These are phyloP conservation scores for Acanthamoeba culbertsoni DNA, from an alignment of 208 protist genomes.

Conservation along the genomic window DNA sequence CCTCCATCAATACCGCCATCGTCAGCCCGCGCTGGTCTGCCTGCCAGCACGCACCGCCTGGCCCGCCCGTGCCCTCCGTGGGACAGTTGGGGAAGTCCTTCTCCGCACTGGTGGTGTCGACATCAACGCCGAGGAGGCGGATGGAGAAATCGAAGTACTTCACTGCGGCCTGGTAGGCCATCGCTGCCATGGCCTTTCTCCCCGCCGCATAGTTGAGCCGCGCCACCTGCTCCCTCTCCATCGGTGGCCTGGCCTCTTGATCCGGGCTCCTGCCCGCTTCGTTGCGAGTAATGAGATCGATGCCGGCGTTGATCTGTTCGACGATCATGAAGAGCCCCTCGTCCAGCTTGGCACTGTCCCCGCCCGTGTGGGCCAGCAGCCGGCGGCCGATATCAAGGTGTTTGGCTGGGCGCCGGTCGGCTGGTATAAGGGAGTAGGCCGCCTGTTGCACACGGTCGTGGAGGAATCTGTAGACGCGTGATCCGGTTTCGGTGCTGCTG, in stretches of 20 bases:
- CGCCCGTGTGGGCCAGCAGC: constrained; percentile 7
- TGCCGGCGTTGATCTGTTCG: constrained; percentile 46
- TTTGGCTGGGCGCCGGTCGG: neutral
- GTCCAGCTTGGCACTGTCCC: constrained; percentile 12
- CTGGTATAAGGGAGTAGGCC: constrained; percentile 49
- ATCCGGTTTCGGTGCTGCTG: neutral
- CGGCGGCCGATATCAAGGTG: constrained; percentile 33
- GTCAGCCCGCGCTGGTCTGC: neutral
- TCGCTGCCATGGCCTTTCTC: constrained; percentile 7
- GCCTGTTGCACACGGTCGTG: constrained; percentile 58
- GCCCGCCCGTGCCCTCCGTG: neutral
- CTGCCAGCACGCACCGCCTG: neutral
- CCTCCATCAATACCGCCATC: constrained; percentile 49
- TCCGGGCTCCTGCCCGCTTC: neutral
- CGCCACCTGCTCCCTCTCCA: neutral
- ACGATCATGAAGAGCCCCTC: constrained; percentile 46
- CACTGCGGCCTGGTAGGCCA: constrained; percentile 21
- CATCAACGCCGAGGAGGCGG: neutral
- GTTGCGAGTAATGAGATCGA: neutral
- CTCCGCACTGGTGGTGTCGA: neutral
- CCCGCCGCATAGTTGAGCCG: constrained; percentile 29
- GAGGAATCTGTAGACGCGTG: neutral
- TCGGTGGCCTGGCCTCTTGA: neutral
- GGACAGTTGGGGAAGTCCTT: neutral
- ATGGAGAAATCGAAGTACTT: constrained; percentile 45